Evolutionary conservation across 768 basidiomycete species (phyloP), one percentile per base, ranked within the genome.

Genomic region (Cystobasidium tubakii): DNA sequence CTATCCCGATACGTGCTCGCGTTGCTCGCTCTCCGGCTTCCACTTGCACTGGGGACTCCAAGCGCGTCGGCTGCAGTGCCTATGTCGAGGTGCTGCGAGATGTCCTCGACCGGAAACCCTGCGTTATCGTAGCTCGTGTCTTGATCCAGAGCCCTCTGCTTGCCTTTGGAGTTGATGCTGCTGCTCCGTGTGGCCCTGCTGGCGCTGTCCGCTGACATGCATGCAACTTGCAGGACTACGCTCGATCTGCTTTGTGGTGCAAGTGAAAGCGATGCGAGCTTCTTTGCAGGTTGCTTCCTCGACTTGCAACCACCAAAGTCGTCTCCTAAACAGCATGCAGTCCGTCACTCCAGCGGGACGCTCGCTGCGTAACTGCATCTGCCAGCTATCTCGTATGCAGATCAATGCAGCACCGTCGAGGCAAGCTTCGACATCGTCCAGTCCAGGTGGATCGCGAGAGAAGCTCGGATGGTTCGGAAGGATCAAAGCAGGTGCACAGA

Each of bases 21-120:
- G n/a, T 31, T 65, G 63, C 63, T 39, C 39, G 63, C 39, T 23
- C 63, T n/a, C 25, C 43, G 36, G 63, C 39, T 65, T 17, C 43
- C 25, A 25, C 63, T n/a, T 44, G 15, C n/a, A 21, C 46, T 50
- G 7, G 46, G 15, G 46, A 50, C 21, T 21, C 46, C 46, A 3
- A 50, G 46, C 46, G 46, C 46, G 46, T 50, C 4, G 46, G 46
- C 46, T 50, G 46, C 33, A 27, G 36, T 65, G 25, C 63, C 63
- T 25, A 65, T 65, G 39, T 65, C 63, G 36, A 65, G 43, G 63
- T 65, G 36, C 21, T 54, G 53, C 53, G 53, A n/a, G 53, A 7
- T 54, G 57, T 31, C 57, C 25, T 60, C 33, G 57, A n/a, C 7
- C 21, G 27, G 27, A 54, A n/a, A n/a, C 6, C 27, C 53, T 6